phyloP scores from a whole-genome alignment of 2,329 filamentous ascomycete genomes.

The Xylaria sp. region DNA sequence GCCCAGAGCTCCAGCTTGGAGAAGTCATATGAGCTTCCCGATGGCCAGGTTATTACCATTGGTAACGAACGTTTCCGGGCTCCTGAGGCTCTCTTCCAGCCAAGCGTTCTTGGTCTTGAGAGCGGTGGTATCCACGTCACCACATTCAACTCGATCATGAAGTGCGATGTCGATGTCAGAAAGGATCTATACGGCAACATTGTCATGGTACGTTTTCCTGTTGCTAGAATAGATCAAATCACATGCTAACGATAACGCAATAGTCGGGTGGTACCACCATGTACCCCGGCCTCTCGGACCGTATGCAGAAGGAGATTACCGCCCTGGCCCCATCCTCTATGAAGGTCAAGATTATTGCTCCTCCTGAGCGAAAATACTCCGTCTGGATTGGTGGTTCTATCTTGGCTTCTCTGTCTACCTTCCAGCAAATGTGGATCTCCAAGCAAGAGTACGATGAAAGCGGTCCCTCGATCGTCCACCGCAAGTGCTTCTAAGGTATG shows the following conservation, averaged over 20 bases:
- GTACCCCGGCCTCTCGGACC: conserved; percentile 99
- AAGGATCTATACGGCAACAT: conserved; percentile 99
- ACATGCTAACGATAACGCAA: conserved; percentile 17
- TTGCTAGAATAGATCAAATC: not conserved
- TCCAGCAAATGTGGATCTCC: conserved; percentile 99
- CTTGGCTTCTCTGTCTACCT: conserved; percentile 97
- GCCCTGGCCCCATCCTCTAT: conserved; percentile 98
- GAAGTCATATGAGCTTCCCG: conserved; percentile 99
- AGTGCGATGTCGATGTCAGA: conserved; percentile 99
- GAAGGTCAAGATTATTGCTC: conserved; percentile 99
- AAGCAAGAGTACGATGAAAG: conserved; percentile 99
- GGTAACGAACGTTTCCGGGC: conserved; percentile 99
- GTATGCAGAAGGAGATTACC: conserved; percentile 99
- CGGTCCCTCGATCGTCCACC: conserved; percentile 98
- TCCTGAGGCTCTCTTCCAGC: conserved; percentile 99
- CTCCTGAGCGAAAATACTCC: conserved; percentile 99
- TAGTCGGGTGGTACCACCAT: conserved; percentile 99
- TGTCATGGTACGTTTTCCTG: conserved; percentile 84
- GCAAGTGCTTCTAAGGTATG: conserved; percentile 99
- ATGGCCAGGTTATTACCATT: conserved; percentile 99
- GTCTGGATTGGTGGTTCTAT: conserved; percentile 99
- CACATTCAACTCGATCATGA: conserved; percentile 99
- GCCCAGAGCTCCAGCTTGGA: conserved; percentile 98
- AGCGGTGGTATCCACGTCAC: conserved; percentile 99
- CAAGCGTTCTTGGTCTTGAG: conserved; percentile 96